phyloP scores from a whole-genome alignment of 192 early-diverging fungal species.

The Backusella tarrabulga region DNA sequence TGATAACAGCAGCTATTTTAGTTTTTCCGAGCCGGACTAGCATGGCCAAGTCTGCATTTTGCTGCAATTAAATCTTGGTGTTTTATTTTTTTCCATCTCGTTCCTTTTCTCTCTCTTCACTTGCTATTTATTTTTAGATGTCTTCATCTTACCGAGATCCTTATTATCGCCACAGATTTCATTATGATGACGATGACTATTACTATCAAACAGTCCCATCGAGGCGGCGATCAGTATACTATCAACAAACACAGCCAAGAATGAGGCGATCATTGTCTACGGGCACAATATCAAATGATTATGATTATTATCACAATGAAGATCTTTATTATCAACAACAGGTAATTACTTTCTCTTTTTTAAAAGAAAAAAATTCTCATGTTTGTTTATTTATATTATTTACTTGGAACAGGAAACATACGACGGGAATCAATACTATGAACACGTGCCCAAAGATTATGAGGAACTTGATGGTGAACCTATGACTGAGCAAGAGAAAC shows the following conservation, averaged over 20 bases:
- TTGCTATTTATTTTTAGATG: background rate
- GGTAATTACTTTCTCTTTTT: background rate
- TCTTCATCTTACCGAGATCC: background rate
- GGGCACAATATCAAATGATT: background rate
- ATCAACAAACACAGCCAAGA: background rate
- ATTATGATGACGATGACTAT: background rate
- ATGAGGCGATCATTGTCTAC: background rate
- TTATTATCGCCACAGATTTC: background rate
- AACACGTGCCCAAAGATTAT: background rate
- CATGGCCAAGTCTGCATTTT: background rate
- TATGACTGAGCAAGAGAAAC: constrained; percentile 1
- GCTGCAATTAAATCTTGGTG: background rate
- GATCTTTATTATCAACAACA: background rate
- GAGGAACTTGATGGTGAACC: constrained; percentile 1
- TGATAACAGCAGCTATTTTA: background rate
- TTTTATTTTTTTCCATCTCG: background rate
- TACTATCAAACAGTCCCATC: background rate
- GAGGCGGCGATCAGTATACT: background rate
- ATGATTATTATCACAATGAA: background rate
- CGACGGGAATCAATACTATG: background rate
- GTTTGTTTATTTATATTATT: background rate
- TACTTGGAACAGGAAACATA: constrained; percentile 1
- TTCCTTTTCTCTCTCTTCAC: background rate
- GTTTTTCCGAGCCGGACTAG: background rate
- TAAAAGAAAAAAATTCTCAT: background rate